Evolutionary conservation across 2,329 filamentous ascomycete genomes (phyloP), one percentile per base, ranked within the genome.

Genomic region (Neocatenulostroma microsporum): DNA sequence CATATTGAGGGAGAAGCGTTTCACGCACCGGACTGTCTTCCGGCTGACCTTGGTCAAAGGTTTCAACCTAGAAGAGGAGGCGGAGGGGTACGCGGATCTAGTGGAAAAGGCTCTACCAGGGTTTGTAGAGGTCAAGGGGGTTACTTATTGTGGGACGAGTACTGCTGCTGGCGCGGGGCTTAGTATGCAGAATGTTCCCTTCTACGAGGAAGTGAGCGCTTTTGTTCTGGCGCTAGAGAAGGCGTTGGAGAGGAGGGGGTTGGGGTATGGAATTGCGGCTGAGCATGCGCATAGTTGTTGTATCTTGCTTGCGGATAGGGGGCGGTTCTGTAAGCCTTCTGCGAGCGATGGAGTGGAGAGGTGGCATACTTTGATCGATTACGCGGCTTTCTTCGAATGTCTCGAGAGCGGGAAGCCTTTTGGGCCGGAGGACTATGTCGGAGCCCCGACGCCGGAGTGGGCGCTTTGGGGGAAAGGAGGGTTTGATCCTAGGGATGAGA

Each of bases 221-320:
- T 96, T 95, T 55, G 87, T 93, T 8, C 72, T 74, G 25, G 80
- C 82, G 1, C 72, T 95, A 0, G 78, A 88, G 45, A 64, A 66
- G 21, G 80, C 82, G 42, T 68, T 96, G 10, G 66, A 70, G 24
- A 70, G 71, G 34, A 73, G 84, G 26, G 85, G 84, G 0, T 68
- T 96, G 5, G 70, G 70, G 2, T 96, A 96, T 53, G 89, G 89
- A 13, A 89, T 96, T 49, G 89, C 84, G 0, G 91, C 89, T 2
- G 91, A 96, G 64, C 89, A 96, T 57, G 85, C 85, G 1, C 89
- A 96, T 65, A 91, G 83, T 56, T 96, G 91, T 67, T 96, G 89
- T 58, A 80, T 93, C 15, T 67, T 96, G 35, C 71, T 96, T 25
- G 89, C 86, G 0, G 57, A 60, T 35, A 88, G 83, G 53, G 78